Conservation (phyloP, 1,139 yeast genomes). For the Tardiomyces depauwii region DNA sequence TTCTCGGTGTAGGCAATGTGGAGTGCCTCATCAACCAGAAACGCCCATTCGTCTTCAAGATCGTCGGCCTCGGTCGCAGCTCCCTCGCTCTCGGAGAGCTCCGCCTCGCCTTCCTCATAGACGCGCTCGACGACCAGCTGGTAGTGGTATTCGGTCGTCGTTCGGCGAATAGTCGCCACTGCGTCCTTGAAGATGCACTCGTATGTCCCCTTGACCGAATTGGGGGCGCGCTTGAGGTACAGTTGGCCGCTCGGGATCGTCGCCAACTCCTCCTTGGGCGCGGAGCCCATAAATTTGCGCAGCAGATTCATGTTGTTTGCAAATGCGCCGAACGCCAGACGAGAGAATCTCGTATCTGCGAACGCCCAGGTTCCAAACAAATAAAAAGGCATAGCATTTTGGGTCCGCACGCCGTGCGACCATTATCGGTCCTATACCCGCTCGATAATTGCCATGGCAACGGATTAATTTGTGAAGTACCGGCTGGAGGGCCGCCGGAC, state of each 20-base stretch:
- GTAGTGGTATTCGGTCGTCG: slow-evolving; percentile 54
- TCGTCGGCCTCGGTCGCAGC: slow-evolving; percentile 41
- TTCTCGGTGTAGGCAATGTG: slow-evolving; percentile 34
- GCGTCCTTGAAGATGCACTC: slow-evolving; percentile 81
- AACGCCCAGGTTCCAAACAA: no score
- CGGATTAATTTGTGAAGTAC: background rate
- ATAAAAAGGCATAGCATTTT: no score
- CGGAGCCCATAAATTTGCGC: slow-evolving; percentile 49
- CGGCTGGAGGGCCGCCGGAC: no score
- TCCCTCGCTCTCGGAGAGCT: slow-evolving; percentile 43
- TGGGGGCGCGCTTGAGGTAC: slow-evolving; percentile 58
- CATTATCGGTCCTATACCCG: background rate
- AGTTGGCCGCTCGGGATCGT: slow-evolving; percentile 74
- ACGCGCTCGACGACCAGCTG: slow-evolving; percentile 65
- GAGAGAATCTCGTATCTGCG: background rate
- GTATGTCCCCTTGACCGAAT: slow-evolving; percentile 74
- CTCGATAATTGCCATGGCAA: background rate
- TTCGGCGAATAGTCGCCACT: slow-evolving; percentile 56
- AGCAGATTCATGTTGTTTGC: slow-evolving; percentile 56
- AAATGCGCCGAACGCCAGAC: slow-evolving; percentile 1
- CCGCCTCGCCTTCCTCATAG: slow-evolving; percentile 54
- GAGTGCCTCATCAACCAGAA: slow-evolving; percentile 54
- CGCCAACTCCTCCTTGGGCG: slow-evolving; percentile 55
- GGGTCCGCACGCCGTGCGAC: background rate
- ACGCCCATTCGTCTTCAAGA: slow-evolving; percentile 53